Conservation (phyloP, 371 early-diverging fungal species). For the Rhizopus stolonifer region DNA sequence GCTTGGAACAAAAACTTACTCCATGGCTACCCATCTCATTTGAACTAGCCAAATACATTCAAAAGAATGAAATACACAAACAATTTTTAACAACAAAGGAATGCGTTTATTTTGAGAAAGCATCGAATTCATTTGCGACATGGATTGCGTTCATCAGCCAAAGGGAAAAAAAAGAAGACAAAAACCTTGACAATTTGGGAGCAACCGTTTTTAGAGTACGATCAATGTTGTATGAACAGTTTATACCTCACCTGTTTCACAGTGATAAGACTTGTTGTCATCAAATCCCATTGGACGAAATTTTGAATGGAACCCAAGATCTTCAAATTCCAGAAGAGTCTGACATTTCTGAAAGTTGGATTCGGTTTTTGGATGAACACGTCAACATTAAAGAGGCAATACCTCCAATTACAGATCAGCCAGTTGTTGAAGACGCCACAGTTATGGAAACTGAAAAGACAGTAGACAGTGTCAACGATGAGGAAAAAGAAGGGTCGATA, state of each 20-base stretch:
- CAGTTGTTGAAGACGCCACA: no score
- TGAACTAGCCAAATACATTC: slow-evolving; percentile 30
- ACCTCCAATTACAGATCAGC: not conserved
- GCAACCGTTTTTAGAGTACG: slow-evolving; percentile 63
- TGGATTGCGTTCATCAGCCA: slow-evolving; percentile 55
- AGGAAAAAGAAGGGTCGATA: slow-evolving; percentile 7
- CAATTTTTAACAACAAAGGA: slow-evolving; percentile 27
- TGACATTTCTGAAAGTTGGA: slow-evolving; percentile 22
- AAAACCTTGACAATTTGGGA: slow-evolving; percentile 12
- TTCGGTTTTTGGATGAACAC: slow-evolving; percentile 10
- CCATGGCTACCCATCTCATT: slow-evolving; percentile 25
- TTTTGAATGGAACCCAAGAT: slow-evolving; percentile 12
- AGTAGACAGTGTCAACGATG: not conserved
- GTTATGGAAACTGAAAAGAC: not conserved
- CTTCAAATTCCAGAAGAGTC: slow-evolving; percentile 6
- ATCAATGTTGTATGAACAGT: slow-evolving; percentile 73
- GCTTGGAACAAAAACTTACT: slow-evolving; percentile 2
- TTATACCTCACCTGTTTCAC: slow-evolving; percentile 54
- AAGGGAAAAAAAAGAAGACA: slow-evolving; percentile 8
- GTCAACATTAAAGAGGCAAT: not conserved
- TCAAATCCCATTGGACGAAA: slow-evolving; percentile 1
- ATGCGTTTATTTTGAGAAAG: slow-evolving; percentile 42
- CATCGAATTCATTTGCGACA: slow-evolving; percentile 35
- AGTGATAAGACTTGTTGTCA: slow-evolving; percentile 41
- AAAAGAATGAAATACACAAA: slow-evolving; percentile 24